Evolutionary conservation across 164 flowering plant species (phyloP).

Genomic region (Annona cherimola): DNA sequence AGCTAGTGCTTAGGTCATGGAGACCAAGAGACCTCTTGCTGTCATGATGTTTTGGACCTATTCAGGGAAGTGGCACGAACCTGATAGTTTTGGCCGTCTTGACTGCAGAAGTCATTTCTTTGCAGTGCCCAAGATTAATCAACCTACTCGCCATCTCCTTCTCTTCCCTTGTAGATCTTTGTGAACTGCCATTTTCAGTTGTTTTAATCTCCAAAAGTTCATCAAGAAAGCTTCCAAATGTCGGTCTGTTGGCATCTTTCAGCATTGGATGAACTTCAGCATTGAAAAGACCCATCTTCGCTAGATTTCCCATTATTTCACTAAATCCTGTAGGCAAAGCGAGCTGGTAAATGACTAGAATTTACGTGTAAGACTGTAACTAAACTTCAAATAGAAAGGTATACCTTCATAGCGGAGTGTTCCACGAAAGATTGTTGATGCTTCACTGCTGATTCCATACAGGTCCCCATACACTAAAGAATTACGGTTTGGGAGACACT

Average conservation of each 20-base stretch:
- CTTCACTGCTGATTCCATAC: conserved; percentile 77
- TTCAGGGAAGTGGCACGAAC: conserved; percentile 27
- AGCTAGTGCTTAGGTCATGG: background rate
- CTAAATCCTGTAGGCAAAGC: conserved; percentile 55
- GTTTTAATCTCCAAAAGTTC: conserved; percentile 45
- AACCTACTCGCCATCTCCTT: conserved; percentile 48
- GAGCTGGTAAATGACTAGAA: conserved; percentile 5
- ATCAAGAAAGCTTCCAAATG: conserved; percentile 46
- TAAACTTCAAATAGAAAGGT: conserved; percentile 4
- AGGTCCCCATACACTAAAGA: conserved; percentile 82
- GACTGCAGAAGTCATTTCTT: conserved; percentile 47
- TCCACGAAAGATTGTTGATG: conserved; percentile 90
- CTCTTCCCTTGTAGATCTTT: conserved; percentile 31
- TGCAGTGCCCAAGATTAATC: conserved; percentile 49
- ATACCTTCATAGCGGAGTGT: conserved; percentile 96
- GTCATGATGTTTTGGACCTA: background rate
- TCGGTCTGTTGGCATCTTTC: conserved; percentile 36
- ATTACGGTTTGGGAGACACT: conserved; percentile 89
- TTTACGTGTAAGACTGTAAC: background rate
- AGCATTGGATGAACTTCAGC: conserved; percentile 48
- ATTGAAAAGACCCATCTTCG: conserved; percentile 67
- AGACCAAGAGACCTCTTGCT: background rate
- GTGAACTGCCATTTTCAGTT: conserved; percentile 10
- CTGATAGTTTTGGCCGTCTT: conserved; percentile 64
- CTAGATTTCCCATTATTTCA: conserved; percentile 73